Conservation (phyloP, 345 rosid genomes). For the Eucalyptus pauciflora region DNA sequence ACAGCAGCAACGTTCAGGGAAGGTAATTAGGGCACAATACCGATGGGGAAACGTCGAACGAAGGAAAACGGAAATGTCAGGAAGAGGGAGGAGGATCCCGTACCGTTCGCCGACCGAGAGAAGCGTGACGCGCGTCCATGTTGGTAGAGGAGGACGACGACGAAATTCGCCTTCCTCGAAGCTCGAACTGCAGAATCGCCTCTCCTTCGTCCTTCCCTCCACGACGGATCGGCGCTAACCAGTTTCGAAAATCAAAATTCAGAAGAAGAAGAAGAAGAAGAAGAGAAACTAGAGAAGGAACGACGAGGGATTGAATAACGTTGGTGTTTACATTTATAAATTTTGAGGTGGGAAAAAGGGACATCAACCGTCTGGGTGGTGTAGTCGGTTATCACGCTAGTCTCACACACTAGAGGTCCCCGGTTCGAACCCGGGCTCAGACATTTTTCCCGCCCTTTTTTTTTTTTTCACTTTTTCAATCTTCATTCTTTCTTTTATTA, state of each 20-base stretch:
- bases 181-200: neutral
- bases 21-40: neutral
- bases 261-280: neutral
- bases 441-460: neutral
- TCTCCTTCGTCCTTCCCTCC: neutral
- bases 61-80: neutral
- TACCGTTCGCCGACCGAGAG: slow-evolving; percentile 96
- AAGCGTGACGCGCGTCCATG: slow-evolving; percentile 76
- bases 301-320: neutral
- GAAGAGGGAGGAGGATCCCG: neutral
- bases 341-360: rapidly evolving
- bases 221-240: neutral
- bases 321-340: rapidly evolving
- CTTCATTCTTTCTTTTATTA: neutral
- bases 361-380: slow-evolving; percentile 42
- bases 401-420: slow-evolving; percentile 72
- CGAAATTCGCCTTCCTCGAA: neutral
- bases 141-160: neutral
- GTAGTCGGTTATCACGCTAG: slow-evolving; percentile 72
- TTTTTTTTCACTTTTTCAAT: neutral
- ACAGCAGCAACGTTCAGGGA: neutral
- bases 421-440: slow-evolving; percentile 60
- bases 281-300: neutral
- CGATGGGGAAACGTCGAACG: neutral
- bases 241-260: neutral